These are phyloP conservation scores for Elaeagnus macrophylla DNA, from an alignment of 306 rosid species.

Conservation along the genomic window DNA sequence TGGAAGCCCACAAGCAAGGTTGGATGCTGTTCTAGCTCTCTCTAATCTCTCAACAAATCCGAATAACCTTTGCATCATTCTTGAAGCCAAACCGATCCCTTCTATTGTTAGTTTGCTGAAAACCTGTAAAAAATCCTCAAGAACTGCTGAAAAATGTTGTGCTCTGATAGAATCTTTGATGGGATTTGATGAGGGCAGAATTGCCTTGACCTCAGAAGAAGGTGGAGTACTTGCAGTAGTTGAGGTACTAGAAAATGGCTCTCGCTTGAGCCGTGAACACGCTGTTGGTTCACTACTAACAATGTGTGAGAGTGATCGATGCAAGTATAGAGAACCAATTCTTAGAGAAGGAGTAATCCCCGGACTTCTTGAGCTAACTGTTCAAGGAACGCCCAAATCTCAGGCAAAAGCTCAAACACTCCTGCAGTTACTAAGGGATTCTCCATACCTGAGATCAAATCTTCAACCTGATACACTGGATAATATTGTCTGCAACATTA, in stretches of 20 bases:
- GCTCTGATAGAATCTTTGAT: constrained; percentile 70
- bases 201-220: constrained; percentile 66
- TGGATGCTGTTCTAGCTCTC: constrained; percentile 91
- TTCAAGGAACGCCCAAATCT: constrained; percentile 90
- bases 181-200: constrained; percentile 68
- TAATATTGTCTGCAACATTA: constrained; percentile 84
- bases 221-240: constrained; percentile 96
- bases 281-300: constrained; percentile 77
- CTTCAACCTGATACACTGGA: constrained; percentile 79
- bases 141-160: constrained; percentile 86
- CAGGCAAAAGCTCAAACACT: constrained; percentile 74
- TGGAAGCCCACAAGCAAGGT: constrained; percentile 77
- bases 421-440: constrained; percentile 62
- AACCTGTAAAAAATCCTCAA: constrained; percentile 71
- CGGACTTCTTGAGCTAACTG: constrained; percentile 91
- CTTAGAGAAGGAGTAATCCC: constrained; percentile 96
- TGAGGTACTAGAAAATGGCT: constrained; percentile 84
- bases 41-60: constrained; percentile 76
- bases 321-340: constrained; percentile 79
- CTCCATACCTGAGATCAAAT: constrained; percentile 79
- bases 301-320: constrained; percentile 77
- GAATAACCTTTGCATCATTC: constrained; percentile 46
- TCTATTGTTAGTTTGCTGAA: constrained; percentile 50
- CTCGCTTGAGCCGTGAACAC: constrained; percentile 72
- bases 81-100: constrained; percentile 56